A percentile compares a stretch with the other conserved stretches of the same genome.
These are phyloP conservation scores for Phialemoniopsis sp. DNA, from an alignment of 2,329 filamentous ascomycete genomes.

Conservation along the genomic window DNA sequence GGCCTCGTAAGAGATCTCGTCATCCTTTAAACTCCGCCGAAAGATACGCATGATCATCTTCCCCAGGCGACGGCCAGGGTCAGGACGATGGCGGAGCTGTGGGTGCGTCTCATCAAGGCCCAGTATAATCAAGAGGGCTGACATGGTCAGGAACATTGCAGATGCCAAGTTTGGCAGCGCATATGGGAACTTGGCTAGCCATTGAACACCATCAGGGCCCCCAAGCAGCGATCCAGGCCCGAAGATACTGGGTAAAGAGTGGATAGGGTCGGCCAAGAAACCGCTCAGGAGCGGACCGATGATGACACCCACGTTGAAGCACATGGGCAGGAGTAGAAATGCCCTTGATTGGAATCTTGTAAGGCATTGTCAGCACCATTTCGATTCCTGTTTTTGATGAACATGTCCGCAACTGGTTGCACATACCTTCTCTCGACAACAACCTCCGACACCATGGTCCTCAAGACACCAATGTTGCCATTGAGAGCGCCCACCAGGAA, in stretches of 20 bases:
- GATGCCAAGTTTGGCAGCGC: slow-evolving; percentile 14
- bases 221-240: slow-evolving; percentile 13
- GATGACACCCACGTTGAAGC: slow-evolving; percentile 32
- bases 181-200: slow-evolving; percentile 15
- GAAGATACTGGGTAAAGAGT: slow-evolving; percentile 10
- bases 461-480: slow-evolving; percentile 43
- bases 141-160: slow-evolving; percentile 7
- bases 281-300: slow-evolving; percentile 12
- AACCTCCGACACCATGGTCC: slow-evolving; percentile 42
- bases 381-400: slow-evolving; percentile 44
- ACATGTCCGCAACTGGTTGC: too few species aligned
- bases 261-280: slow-evolving; percentile 14
- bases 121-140: slow-evolving; percentile 12
- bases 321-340: slow-evolving; percentile 42
- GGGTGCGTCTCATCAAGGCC: slow-evolving; percentile 15
- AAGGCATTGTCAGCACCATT: too few species aligned
- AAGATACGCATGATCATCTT: too few species aligned
- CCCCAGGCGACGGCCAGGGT: too few species aligned
- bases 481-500: slow-evolving; percentile 56
- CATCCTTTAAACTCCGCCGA: too few species aligned
- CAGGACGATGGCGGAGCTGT: too few species aligned
- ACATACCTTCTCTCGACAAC: slow-evolving; percentile 11
- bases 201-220: slow-evolving; percentile 10
- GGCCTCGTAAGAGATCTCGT: too few species aligned
- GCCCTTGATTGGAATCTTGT: slow-evolving; percentile 36